Base-by-base conservation (phyloP, 2,329 filamentous ascomycete genomes). In the Penicillium sp. region DNA sequence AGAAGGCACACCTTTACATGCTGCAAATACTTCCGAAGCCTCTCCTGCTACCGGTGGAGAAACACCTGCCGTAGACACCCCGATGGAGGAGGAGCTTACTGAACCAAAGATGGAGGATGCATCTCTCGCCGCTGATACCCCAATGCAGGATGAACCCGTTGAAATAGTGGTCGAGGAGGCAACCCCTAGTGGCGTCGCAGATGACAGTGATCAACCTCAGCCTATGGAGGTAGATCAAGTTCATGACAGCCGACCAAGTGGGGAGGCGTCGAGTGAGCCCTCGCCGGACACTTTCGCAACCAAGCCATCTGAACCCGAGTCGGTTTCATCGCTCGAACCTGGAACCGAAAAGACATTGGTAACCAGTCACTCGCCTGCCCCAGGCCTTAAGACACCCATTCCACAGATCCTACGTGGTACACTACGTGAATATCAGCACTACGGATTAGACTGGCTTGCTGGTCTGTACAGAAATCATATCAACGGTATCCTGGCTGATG, bases 391-490 rank as follows among this genome's bases (percentile, higher is more conserved):
- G 62, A 92, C 86, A 0, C 85, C 89, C 7, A 83, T 94, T 10
- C 92, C 91, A 0, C 88, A 91, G 57, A 81, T 99, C 10, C 78
- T 97, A 0, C 87, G 94, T 46, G 94, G 94, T 18, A 96, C 85
- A 0, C 78, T 99, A 10, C 89, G 95, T 70, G 93, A 96, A 70
- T 99, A 99, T 68, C 94, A 99, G 65, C 94, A 97, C 67, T 90
- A 90, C 67, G 95, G 94, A n/a, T 77, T 99, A 7, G 94, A 99
- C 70, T 99, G 94, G 94, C 85, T 99, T 43, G 91, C 92, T 2
- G 90, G 91, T 0, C 81, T 99, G 1, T 97, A 99, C 70, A 87
- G 87, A 14, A 95, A 94, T 60, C 88, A 89, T 59, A 96, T 93
- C 26, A 99, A 97, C 67, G 94, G 94, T 19, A 99, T 99, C 51